A percentile compares a stretch with the other conserved stretches of the same genome.
phyloP scores from a whole-genome alignment of 345 rosid species.

The Populus ilicifolia region DNA sequence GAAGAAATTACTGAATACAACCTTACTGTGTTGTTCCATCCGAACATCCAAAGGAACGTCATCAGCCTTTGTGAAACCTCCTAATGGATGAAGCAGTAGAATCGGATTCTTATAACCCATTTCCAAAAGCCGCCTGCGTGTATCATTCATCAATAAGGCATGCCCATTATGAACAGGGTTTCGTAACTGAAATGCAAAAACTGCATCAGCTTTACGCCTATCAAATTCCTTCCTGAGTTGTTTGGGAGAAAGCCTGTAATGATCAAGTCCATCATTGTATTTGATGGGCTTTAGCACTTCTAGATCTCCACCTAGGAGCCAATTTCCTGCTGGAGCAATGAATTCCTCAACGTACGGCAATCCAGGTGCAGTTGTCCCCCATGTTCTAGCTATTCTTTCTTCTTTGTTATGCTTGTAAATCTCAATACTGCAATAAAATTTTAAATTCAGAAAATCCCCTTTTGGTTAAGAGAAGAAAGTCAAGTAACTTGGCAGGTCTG shows the following conservation, averaged over 20 bases:
- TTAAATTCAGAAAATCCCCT: background rate
- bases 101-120: constrained; percentile 93
- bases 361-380: constrained; percentile 92
- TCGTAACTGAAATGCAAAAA: constrained; percentile 90
- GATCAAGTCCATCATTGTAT: constrained; percentile 95
- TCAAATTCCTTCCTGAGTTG: constrained; percentile 83
- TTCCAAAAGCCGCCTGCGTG: constrained; percentile 67
- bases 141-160: constrained; percentile 89
- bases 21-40: constrained; percentile 96
- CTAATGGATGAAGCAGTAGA: constrained; percentile 87
- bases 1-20: constrained; percentile 14
- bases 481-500: background rate
- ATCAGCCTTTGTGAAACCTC: constrained; percentile 91
- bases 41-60: constrained; percentile 95
- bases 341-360: constrained; percentile 85
- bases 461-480: background rate
- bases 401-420: constrained; percentile 90
- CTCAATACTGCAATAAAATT: constrained; percentile 53
- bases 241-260: constrained; percentile 79
- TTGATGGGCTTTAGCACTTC: constrained; percentile 73
- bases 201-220: constrained; percentile 85
- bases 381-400: constrained; percentile 86
- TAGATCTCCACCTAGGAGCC: constrained; percentile 93
- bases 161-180: constrained; percentile 98
- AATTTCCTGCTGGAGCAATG: constrained; percentile 73